Evolutionary conservation across 1,284 basidiomycete species (phyloP).

Genomic region (Mycena citricolor): DNA sequence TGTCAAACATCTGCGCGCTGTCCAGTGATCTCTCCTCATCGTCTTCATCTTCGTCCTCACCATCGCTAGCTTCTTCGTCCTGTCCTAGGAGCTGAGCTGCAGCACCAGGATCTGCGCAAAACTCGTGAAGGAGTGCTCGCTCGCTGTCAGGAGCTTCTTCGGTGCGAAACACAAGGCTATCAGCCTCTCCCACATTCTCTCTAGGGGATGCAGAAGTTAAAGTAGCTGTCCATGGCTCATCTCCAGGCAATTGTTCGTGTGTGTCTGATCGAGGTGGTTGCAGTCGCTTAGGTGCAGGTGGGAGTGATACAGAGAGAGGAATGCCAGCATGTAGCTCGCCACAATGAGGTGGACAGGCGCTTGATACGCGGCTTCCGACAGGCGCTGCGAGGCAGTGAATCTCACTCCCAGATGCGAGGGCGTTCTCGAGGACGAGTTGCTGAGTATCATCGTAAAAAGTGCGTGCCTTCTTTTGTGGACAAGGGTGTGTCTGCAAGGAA

Average conservation of each 20-base stretch:
- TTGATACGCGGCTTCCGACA: too few relatives aligned
- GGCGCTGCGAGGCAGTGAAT: background rate
- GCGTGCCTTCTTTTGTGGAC: background rate
- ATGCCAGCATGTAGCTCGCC: too few relatives aligned
- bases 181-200: background rate
- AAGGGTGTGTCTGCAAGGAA: background rate
- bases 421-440: background rate
- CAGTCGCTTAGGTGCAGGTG: too few relatives aligned
- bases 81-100: constrained; percentile 2
- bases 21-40: constrained; percentile 12
- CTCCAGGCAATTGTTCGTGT: background rate
- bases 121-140: background rate
- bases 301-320: too few relatives aligned
- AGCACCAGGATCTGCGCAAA: background rate
- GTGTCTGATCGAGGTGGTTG: too few relatives aligned
- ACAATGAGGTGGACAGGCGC: too few relatives aligned
- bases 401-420: too few relatives aligned
- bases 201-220: background rate
- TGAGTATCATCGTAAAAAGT: background rate
- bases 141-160: too few relatives aligned
- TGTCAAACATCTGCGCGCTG: constrained; percentile 8
- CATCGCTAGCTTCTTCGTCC: constrained; percentile 4
- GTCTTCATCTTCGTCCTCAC: constrained; percentile 11
- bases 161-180: too few relatives aligned
- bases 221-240: background rate